Conservation (phyloP, 73 alveolate genomes). For the Breviolum minutum region DNA sequence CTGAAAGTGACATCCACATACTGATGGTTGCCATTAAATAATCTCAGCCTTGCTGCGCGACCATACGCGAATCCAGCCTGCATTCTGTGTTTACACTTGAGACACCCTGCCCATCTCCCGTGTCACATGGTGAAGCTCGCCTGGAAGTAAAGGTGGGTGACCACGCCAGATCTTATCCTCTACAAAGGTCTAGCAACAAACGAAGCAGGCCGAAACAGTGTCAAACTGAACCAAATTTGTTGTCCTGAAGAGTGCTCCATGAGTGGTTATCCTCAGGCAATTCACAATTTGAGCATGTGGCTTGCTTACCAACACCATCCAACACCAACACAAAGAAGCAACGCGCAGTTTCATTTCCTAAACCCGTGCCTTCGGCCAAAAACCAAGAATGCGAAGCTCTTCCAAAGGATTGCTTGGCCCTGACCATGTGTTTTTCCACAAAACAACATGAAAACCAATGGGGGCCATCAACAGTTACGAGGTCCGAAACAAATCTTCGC, state of each 20-base stretch:
- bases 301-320: too few relatives aligned
- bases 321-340: too few relatives aligned
- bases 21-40: too few relatives aligned
- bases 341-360: neutral
- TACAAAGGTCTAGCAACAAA: neutral
- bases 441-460: too few relatives aligned
- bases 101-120: too few relatives aligned
- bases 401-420: constrained; percentile 4
- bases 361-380: constrained; percentile 15
- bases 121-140: neutral
- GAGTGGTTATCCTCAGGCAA: constrained; percentile 1
- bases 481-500: neutral
- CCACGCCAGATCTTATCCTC: constrained; percentile 13
- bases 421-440: neutral
- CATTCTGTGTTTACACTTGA: neutral
- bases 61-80: constrained; percentile 26
- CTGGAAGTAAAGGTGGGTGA: constrained; percentile 50
- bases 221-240: neutral
- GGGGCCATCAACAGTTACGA: neutral
- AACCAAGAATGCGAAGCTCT: neutral
- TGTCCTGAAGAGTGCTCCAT: constrained; percentile 2
- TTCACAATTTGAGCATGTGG: too few relatives aligned
- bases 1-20: too few relatives aligned
- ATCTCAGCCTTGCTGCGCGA: neutral
- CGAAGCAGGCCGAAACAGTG: neutral